Base-by-base conservation (phyloP, 2,329 filamentous ascomycete species). In the Penicillium carneum region DNA sequence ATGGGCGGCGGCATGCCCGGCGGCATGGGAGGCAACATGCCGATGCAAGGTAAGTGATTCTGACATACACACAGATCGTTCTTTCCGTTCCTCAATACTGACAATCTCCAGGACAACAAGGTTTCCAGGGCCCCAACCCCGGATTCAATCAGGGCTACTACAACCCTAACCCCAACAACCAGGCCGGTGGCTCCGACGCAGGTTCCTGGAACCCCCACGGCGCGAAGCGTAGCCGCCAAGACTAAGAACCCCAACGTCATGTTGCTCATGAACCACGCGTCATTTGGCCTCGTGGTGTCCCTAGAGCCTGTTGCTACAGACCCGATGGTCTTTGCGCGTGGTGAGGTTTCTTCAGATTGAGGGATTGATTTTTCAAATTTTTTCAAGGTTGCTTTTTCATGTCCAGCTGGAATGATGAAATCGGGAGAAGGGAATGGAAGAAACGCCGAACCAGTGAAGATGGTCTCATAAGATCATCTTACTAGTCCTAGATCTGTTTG, bases 121-220 rank as follows among this genome's bases (percentile, higher is more conserved):
- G 78, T 45, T 92, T 92, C 76, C 87, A 88, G 79, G 86, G 84
- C 62, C 88, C 89, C 80, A 86, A 86, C 72, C 84, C 85, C 4
- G 63, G 48, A 26, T 70, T 70, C 48, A 69, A 68, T 48, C 68
- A 66, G 41, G 58, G 59, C 41, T 47, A 59, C 23, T 39, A 33
- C 36, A 55, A 60, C 20, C 43, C 33, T 16, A 41, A 39, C 79
- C 26, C 10, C 38, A 39, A 23, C 39, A 53, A 41, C 4, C 52
- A 55, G 42, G 12, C 31, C 2, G 16, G 20, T 11, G 34, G 48
- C 34, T 80, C 80, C 45, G 83, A 87, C 4, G 43, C 14, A 60
- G 88, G 88, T 57, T 87, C 87, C 77, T 91, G 90, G 83, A 94
- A 94, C 71, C 91, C 91, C 6, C 91, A 94, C 69, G 90, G 90